These are phyloP conservation scores for Trichoderma citrinoviride DNA, from an alignment of 2,329 filamentous ascomycete species.

Conservation along the genomic window DNA sequence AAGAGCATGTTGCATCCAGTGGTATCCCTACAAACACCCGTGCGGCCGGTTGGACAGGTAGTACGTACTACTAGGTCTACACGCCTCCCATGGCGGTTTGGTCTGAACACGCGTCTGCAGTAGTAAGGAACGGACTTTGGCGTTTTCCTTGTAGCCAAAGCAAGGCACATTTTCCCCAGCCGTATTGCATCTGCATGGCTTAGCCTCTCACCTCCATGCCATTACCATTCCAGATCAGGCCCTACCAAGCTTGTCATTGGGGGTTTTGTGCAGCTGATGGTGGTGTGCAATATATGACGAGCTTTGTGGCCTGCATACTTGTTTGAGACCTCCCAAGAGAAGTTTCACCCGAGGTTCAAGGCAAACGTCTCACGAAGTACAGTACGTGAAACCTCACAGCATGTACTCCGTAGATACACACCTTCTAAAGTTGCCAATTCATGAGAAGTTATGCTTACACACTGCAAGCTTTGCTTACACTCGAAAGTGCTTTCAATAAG, in stretches of 20 bases:
- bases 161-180: neutral
- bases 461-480: too few species aligned
- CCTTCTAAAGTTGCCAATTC: too few species aligned
- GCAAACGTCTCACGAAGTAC: too few species aligned
- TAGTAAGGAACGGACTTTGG: neutral
- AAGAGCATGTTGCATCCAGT: neutral
- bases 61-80: too few species aligned
- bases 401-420: too few species aligned
- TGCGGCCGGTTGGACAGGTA: too few species aligned
- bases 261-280: neutral
- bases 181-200: neutral
- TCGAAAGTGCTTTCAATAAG: too few species aligned
- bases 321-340: neutral
- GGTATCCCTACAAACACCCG: too few species aligned
- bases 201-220: neutral
- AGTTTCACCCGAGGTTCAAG: too few species aligned
- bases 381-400: too few species aligned
- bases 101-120: neutral
- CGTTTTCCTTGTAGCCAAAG: neutral
- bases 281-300: neutral
- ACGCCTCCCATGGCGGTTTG: neutral
- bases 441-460: too few species aligned
- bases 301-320: neutral
- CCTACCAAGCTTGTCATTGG: neutral
- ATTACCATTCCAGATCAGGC: neutral